Base-by-base conservation (phyloP, 140 eudicot genomes). In the Bidens hawaiensis region DNA sequence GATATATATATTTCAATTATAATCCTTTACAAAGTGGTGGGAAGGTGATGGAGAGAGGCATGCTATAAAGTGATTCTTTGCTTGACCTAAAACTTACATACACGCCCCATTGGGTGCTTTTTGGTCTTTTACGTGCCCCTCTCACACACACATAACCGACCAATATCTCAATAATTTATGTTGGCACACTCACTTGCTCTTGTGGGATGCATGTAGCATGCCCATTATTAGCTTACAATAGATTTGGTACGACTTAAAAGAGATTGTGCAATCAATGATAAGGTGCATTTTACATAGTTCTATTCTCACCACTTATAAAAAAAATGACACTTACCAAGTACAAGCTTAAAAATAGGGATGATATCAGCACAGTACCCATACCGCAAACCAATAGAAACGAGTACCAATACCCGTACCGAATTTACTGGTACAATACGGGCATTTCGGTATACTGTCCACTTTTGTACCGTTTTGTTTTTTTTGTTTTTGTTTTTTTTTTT, bases 41-140 rank as follows among this genome's bases (percentile, higher is more conserved):
- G 62, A 62, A 48, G 54, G 67, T 30, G 75, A 58, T 40, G 47
- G 66, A 54, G 61, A 22, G 55, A n/a, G 31, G 47, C 61, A 57
- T 73, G n/a, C 17, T 65, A n/a, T 73, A 11, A 73, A 73, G 73
- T 65, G 73, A 73, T 73, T 65, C 68, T 65, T 73, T 65, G 36
- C 68, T 65, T 73, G 62, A 56, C 68, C 62, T 18, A 50, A 65
- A 73, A 73, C 73, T 46, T 24, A 26, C 52, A 56, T 45, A 45
- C 45, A 65, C 73, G 0, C 63, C 71, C 47, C 33, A 65, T 65
- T 54, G 65, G 62, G 62, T 65, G 68, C 72, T 47, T 55, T 70
- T 60, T 60, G 68, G 62, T 34, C 31, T 47, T 36, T 56, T 73
- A 73, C 78, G 78, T 65, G 78, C 78, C 46, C 61, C 78, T 46